Base-by-base conservation (phyloP, 1,284 basidiomycete genomes). In the Singerocomus rubriflavus region DNA sequence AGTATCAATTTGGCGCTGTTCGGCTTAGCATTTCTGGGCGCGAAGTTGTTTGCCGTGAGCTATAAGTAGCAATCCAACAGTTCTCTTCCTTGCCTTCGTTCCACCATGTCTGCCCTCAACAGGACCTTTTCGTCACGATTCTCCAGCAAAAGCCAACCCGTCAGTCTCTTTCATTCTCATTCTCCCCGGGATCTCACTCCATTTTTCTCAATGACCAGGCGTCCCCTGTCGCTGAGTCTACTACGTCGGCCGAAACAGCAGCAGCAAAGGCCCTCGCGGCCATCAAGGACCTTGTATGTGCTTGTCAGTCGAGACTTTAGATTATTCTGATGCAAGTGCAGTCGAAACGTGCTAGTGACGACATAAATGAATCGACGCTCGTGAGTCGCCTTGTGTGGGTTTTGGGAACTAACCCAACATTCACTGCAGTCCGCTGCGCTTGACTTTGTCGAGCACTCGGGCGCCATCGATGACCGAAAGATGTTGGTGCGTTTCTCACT, bases 381-480 rank as follows among this genome's bases (percentile, higher is more conserved):
- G 65, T 68, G 10, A 49, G 66, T 62, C 4, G 0, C 5, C 1
- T 8, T 17, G 4, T 10, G 0, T 1, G 1, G 13, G 13, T 21
- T n/a, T 47, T 41, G 10, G 21, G 26, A 30, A 17, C 12, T 30
- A 14, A 17, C 37, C 16, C 5, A 0, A 60, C 44, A 13, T 41
- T 6, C 32, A 1, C 29, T 48, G 11, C 44, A 85, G 83, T 63
- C 77, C 10, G 71, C 79, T 5, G 64, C 77, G 4, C 62, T 86
- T 11, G 85, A 90, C 60, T 67, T 73, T 3, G 58, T 88, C 32
- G 70, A 71, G 37, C 75, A 89, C 60, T 69, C 73, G 13, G 80
- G 81, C 45, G 71, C 77, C 13, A 71, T 88, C 33, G 83, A 90
- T 67, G 87, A 90, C 59, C 73, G 87, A 46, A 76, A 77, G 63